Evolutionary conservation across 2,329 filamentous ascomycete species (phyloP), one percentile per base, ranked within the genome.

Genomic region (Microdochium bolleyi): DNA sequence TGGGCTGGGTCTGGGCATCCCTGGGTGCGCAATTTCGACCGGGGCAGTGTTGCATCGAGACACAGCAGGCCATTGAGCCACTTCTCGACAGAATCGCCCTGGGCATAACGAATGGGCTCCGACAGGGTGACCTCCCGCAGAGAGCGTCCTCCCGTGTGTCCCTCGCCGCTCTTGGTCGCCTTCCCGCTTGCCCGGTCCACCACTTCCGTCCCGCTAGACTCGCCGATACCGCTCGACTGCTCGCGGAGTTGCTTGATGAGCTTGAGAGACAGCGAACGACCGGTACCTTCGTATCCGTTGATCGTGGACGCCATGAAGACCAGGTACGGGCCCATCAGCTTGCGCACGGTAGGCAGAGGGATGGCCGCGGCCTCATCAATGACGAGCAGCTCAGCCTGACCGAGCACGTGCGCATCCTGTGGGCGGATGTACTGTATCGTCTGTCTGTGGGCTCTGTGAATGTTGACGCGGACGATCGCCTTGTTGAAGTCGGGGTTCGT

Each of bases 231-330:
- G 61, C 88, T 80, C 32, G 92, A 95, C 67, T 99, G 92, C 63
- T 99, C 92, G 54, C 94, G 86, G 24, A 99, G 82, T 70, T 99
- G 92, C 68, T 97, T 95, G 58, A 99, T 96, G 59, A 99, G 79
- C 73, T 99, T 99, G 52, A 99, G 75, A 0, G 94, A 97, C 5
- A 99, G 78, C 1, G 94, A 97, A 54, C 94, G 84, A 41, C 94
- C 94, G 7, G 94, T 99, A 53, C 94, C 94, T 73, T 99, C 94
- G 67, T 99, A 99, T 54, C 94, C 94, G 66, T 97, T 97, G 73
- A 99, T 96, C 1, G 94, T 99, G 1, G 94, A 99, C 1, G 95
- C 91, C 94, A 99, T 97, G 71, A 99, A 99, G 9, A 97, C 91
- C 37, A 99, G 77, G 69, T 99, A 99, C 14, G 92, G 92, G 0